Percentiles rank a stretch among this genome's conserved stretches.
These are phyloP conservation scores for Chaetomium fimeti DNA, from an alignment of 495 filamentous ascomycete genomes.

Conservation along the genomic window DNA sequence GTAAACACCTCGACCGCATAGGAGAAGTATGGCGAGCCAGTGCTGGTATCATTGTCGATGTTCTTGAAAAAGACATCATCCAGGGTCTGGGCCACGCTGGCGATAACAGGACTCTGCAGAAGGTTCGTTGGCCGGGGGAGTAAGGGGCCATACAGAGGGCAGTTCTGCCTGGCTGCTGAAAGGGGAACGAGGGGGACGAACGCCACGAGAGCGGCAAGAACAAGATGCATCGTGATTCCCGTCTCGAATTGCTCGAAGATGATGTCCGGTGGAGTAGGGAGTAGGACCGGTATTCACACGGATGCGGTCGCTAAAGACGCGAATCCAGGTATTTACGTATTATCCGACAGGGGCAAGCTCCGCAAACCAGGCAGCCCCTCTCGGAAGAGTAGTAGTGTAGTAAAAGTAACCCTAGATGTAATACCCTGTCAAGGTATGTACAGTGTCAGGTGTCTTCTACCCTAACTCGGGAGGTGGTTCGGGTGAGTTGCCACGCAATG, in stretches of 20 bases:
- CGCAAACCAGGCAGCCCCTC: no score
- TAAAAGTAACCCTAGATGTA: no score
- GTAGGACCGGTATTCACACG: no score
- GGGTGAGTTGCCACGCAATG: neutral
- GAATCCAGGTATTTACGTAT: no score
- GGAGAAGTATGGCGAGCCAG: constrained; percentile 42
- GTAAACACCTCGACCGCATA: constrained; percentile 53
- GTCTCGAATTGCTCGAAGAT: neutral
- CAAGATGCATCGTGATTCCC: neutral
- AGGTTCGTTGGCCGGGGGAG: constrained; percentile 46
- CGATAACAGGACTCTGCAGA: constrained; percentile 27
- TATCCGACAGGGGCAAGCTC: no score
- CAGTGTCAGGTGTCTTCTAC: no score
- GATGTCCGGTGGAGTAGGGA: no score
- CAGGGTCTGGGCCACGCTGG: constrained; percentile 29
- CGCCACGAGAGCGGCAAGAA: neutral
- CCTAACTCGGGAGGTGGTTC: neutral
- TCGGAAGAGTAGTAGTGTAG: no score
- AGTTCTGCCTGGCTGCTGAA: constrained; percentile 36
- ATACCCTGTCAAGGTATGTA: neutral
- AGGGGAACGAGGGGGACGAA: constrained; percentile 1
- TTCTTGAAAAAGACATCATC: constrained; percentile 35
- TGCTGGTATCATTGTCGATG: constrained; percentile 41
- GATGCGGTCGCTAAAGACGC: no score
- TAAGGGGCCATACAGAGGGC: constrained; percentile 50